These are phyloP conservation scores for Aspergillus tanneri DNA, from an alignment of 2,329 filamentous ascomycete genomes.

Conservation along the genomic window DNA sequence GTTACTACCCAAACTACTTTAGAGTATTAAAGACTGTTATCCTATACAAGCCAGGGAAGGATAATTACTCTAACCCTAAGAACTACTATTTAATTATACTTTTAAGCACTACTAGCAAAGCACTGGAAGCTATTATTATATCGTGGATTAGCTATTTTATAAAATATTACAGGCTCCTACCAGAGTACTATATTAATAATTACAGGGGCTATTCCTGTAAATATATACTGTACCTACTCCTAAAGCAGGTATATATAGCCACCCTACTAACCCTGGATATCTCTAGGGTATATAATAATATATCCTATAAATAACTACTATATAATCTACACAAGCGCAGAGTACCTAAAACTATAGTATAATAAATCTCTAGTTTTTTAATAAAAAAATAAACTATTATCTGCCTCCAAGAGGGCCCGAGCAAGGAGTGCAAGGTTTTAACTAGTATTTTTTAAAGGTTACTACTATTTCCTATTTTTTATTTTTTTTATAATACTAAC, in stretches of 20 bases:
- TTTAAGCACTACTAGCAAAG: conserved; percentile 18
- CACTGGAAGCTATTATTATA: conserved; percentile 19
- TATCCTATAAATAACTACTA: conserved; percentile 13
- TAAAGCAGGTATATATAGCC: neutral
- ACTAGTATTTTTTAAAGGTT: conserved; percentile 9
- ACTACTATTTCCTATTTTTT: conserved; percentile 27
- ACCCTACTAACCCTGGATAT: conserved; percentile 7
- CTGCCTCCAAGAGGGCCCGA: neutral
- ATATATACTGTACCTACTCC: conserved; percentile 2
- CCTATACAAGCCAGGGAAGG: conserved; percentile 22
- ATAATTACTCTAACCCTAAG: conserved; percentile 18
- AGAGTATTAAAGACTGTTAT: conserved; percentile 9
- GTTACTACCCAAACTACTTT: conserved; percentile 8
- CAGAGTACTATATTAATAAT: neutral
- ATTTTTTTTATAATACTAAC: conserved; percentile 28
- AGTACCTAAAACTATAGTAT: conserved; percentile 18
- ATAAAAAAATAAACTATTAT: conserved; percentile 1
- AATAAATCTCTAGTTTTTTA: conserved; percentile 20
- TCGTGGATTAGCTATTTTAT: conserved; percentile 16
- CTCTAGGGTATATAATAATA: conserved; percentile 16
- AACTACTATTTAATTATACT: conserved; percentile 20
- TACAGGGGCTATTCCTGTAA: neutral
- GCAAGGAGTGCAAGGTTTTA: neutral
- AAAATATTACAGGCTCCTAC: conserved; percentile 8
- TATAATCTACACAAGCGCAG: conserved; percentile 18